Evolutionary conservation across 1,139 yeast species (phyloP), one percentile per base, ranked within the genome.

Genomic region (Spathaspora sp.): DNA sequence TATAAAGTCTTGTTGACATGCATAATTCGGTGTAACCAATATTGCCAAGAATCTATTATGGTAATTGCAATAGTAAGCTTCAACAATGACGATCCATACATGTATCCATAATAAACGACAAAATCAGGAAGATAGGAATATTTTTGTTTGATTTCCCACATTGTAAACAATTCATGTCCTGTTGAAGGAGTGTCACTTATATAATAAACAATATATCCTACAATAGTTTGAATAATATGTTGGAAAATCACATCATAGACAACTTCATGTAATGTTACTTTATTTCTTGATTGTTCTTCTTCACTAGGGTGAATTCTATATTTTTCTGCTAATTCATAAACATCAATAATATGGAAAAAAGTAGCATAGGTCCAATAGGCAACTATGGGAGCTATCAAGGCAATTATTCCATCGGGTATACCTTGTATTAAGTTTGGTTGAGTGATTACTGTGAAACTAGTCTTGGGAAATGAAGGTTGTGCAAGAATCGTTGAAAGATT

Each of bases 11-110:
- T 84, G 75, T 88, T 89, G 61, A 77, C 63, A 63, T 93, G 99
- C 98, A 93, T 91, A 54, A 78, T 63, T 53, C 96, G 79, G 64
- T 93, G 99, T 52, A 90, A 74, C 76, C 84, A 82, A 67, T 88
- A 90, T 68, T 93, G 99, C 99, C 99, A 93, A 5, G 96, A 77
- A 65, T 93, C 99, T 58, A 93, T 80, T 51, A 93, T 72, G 44
- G 81, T 63, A 59, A 89, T 84, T 2, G 96, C 97, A 37, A 76
- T 44, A 10, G 69, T 43, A 36, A 90, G 66, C 55, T 83, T 83
- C 10, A 80, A 34, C 1, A 70, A 44, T 0, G 97, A 82, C 60
- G 80, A 67, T 39, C 82, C 89, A 59, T 79, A 84, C 67, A 74
- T 74, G 63, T 84, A 85, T 17, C 68, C 63, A 48, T 72, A 65